Evolutionary conservation across 75 land plant genomes (phyloP).

Genomic region (Chamaecyparis obtusa): DNA sequence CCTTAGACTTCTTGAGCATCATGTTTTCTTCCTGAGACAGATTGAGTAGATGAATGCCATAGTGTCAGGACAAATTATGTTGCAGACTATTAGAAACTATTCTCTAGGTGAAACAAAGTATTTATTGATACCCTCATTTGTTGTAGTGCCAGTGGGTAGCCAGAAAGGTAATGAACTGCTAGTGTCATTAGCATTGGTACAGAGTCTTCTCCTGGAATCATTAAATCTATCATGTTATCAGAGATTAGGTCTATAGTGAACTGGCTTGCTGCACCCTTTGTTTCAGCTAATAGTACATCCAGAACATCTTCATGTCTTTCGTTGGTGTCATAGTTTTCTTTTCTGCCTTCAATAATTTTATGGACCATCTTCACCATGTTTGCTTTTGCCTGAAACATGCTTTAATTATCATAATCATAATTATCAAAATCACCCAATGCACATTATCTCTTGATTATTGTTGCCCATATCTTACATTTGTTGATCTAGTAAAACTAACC

Average conservation of each 20-base stretch:
- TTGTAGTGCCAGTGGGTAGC: constrained; percentile 48
- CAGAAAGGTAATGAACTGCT: constrained; percentile 54
- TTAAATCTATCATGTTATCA: constrained; percentile 60
- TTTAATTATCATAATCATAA: neutral
- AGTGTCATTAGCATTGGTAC: constrained; percentile 62
- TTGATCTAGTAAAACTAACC: constrained; percentile 22
- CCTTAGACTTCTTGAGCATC: constrained; percentile 34
- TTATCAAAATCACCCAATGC: neutral
- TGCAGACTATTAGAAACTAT: neutral
- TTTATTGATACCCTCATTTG: constrained; percentile 39
- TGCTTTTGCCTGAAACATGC: constrained; percentile 27
- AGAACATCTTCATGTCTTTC: constrained; percentile 35
- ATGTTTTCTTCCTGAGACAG: constrained; percentile 55
- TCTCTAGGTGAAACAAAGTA: neutral
- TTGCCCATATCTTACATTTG: neutral
- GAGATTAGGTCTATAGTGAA: constrained; percentile 46
- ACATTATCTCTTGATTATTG: neutral
- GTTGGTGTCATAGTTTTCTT: neutral
- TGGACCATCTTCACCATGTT: constrained; percentile 26
- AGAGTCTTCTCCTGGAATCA: constrained; percentile 73
- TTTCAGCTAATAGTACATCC: constrained; percentile 36
- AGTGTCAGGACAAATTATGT: too few relatives aligned
- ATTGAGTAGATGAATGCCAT: neutral
- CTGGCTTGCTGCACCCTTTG: constrained; percentile 21
- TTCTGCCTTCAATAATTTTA: constrained; percentile 24